Conservation (phyloP, 805 yeast genomes). For the Saccharomycopsis schoenii region DNA sequence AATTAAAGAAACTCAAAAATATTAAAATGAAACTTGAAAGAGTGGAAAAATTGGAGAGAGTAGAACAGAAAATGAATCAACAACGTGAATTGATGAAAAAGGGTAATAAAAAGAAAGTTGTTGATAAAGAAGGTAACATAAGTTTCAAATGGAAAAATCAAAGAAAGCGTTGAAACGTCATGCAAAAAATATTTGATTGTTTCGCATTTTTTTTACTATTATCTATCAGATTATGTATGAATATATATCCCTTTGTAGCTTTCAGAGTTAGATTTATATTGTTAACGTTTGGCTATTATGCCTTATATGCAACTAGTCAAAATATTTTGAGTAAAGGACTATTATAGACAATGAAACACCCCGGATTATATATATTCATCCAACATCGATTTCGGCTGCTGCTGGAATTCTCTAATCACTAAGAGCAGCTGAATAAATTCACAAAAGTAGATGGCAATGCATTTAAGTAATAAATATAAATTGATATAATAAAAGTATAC, state of each 20-base stretch:
- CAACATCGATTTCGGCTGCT: no score
- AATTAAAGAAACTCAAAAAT: conserved; percentile 48
- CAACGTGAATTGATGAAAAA: conserved; percentile 86
- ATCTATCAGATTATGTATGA: not conserved
- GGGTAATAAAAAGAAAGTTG: conserved; percentile 74
- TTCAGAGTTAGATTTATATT: no score
- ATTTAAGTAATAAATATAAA: no score
- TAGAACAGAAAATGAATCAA: conserved; percentile 62
- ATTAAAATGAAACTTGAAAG: conserved; percentile 61
- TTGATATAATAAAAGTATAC: no score
- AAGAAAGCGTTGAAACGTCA: conserved; percentile 36
- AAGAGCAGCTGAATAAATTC: no score
- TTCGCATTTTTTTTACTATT: not conserved
- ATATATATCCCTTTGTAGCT: not conserved
- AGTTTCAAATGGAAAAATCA: conserved; percentile 79
- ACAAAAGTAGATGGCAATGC: no score
- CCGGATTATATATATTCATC: no score
- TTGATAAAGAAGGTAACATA: conserved; percentile 54
- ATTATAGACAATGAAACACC: no score
- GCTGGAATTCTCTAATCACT: no score
- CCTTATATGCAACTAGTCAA: no score
- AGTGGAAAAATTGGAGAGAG: conserved; percentile 53
- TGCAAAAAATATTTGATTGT: not conserved
- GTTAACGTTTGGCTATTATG: no score
- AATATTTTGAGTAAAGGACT: no score